A percentile compares a stretch with the other conserved stretches of the same genome.
These are phyloP conservation scores for Blepharisma undulans DNA, from an alignment of 169 alveolate genomes.

Conservation along the genomic window DNA sequence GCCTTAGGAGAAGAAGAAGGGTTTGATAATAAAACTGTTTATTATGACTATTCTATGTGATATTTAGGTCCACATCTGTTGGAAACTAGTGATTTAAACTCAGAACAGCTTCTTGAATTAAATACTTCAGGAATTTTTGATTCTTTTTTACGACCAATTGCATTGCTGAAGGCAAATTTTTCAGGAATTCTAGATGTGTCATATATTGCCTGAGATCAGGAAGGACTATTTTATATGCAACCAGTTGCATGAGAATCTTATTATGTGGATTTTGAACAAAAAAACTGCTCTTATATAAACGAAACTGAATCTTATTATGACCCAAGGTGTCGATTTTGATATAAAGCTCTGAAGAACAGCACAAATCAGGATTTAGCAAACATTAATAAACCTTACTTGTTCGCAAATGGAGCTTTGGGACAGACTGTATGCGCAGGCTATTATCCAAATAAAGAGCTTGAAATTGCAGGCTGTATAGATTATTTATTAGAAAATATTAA, in stretches of 20 bases:
- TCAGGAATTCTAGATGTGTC: not conserved
- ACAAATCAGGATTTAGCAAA: not conserved
- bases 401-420: slow-evolving; percentile 21
- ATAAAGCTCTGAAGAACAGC: not conserved
- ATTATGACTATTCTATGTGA: slow-evolving; percentile 29
- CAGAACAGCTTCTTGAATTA: not conserved
- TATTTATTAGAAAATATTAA: not conserved
- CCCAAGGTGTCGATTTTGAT: slow-evolving; percentile 35
- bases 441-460: not conserved
- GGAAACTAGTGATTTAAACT: not conserved
- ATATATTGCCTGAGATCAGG: not conserved
- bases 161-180: not conserved
- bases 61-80: not conserved
- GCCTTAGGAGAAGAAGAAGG: not conserved
- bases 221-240: not conserved
- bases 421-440: slow-evolving; percentile 29
- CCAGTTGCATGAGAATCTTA: not conserved
- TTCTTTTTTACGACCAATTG: not conserved
- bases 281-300: not conserved
- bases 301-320: slow-evolving; percentile 1
- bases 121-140: not conserved
- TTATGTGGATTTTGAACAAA: not conserved
- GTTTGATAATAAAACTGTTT: not conserved
- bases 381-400: slow-evolving; percentile 31
- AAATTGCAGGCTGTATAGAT: slow-evolving; percentile 23